These are phyloP conservation scores for Colletotrichum shisoi DNA, from an alignment of 2,329 filamentous ascomycete species.

Conservation along the genomic window DNA sequence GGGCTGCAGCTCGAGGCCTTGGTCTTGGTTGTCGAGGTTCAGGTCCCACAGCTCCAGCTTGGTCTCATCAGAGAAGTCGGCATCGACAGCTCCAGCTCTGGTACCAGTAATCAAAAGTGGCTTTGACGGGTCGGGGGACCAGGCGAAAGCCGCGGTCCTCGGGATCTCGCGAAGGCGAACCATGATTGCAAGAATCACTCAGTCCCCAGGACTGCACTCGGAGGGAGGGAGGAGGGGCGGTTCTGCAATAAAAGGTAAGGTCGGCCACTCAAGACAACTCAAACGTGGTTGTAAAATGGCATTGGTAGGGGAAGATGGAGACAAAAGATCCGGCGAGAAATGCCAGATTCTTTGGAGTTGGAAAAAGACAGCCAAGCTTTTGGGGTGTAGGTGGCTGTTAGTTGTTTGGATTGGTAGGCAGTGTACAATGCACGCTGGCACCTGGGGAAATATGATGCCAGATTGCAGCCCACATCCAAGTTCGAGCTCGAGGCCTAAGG, in stretches of 20 bases:
- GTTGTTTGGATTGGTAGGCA: conserved; percentile 21
- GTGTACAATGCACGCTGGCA: conserved; percentile 29
- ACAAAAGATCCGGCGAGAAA: conserved; percentile 16
- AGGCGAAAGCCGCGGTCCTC: conserved; percentile 95
- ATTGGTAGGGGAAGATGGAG: conserved; percentile 24
- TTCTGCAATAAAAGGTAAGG: conserved; percentile 25
- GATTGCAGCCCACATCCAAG: conserved; percentile 41
- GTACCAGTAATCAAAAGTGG: conserved; percentile 93
- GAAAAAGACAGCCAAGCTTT: conserved; percentile 33
- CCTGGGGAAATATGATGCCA: conserved; percentile 40
- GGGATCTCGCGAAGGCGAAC: conserved; percentile 96
- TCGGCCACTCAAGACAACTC: conserved; percentile 26
- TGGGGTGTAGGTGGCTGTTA: conserved; percentile 30
- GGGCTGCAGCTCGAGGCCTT: conserved; percentile 84
- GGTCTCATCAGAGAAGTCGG: conserved; percentile 96
- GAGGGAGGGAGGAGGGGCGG: conserved; percentile 20
- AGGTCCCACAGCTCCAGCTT: conserved; percentile 97
- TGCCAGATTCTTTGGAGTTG: conserved; percentile 33
- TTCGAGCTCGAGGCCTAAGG: conserved; percentile 29
- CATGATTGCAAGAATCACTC: conserved; percentile 66
- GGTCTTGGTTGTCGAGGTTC: conserved; percentile 76
- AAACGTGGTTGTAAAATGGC: conserved; percentile 29
- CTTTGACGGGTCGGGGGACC: conserved; percentile 81
- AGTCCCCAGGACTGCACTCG: conserved; percentile 39
- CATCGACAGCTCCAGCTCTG: conserved; percentile 91